phyloP scores from a whole-genome alignment of 2,329 filamentous ascomycete genomes.

The Chaetoscypha palmicola region DNA sequence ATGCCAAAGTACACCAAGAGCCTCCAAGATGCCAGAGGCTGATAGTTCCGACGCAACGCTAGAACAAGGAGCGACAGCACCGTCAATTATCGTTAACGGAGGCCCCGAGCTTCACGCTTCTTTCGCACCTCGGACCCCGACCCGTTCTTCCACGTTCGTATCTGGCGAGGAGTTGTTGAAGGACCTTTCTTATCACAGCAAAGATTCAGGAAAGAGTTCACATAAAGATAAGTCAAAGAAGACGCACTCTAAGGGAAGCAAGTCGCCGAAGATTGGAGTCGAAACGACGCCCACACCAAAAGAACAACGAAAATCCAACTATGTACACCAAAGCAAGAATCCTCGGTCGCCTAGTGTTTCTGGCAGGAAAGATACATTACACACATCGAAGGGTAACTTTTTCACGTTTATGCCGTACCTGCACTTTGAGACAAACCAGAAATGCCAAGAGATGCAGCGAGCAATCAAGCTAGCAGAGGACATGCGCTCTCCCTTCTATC shows the following conservation, averaged over 20 bases:
- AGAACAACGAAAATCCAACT: slow-evolving; percentile 12
- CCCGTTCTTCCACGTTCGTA: slow-evolving; percentile 8
- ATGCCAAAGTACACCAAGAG: slow-evolving; percentile 22
- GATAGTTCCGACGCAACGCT: slow-evolving; percentile 1
- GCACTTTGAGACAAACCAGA: slow-evolving; percentile 23
- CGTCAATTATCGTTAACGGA: slow-evolving; percentile 22
- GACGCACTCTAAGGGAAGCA: slow-evolving; percentile 16
- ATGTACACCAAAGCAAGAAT: slow-evolving; percentile 7
- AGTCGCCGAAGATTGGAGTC: slow-evolving; percentile 18
- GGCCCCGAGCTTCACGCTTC: slow-evolving; percentile 3
- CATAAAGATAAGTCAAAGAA: slow-evolving; percentile 22
- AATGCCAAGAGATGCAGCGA: slow-evolving; percentile 23
- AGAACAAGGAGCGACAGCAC: slow-evolving; percentile 14
- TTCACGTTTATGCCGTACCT: slow-evolving; percentile 26
- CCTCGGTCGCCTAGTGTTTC: slow-evolving; percentile 10
- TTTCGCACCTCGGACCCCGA: slow-evolving; percentile 10
- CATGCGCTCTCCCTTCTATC: slow-evolving; percentile 10
- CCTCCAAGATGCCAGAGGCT: slow-evolving; percentile 5
- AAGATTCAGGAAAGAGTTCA: slow-evolving; percentile 12
- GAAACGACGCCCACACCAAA: slow-evolving; percentile 17
- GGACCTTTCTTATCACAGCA: slow-evolving; percentile 6
- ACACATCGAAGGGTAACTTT: slow-evolving; percentile 16
- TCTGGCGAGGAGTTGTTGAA: slow-evolving; percentile 13
- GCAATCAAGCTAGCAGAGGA: slow-evolving; percentile 24
- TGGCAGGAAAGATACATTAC: slow-evolving; percentile 11